Evolutionary conservation across 2,329 filamentous ascomycete species (phyloP).

Genomic region (Xylaria hypoxylon): DNA sequence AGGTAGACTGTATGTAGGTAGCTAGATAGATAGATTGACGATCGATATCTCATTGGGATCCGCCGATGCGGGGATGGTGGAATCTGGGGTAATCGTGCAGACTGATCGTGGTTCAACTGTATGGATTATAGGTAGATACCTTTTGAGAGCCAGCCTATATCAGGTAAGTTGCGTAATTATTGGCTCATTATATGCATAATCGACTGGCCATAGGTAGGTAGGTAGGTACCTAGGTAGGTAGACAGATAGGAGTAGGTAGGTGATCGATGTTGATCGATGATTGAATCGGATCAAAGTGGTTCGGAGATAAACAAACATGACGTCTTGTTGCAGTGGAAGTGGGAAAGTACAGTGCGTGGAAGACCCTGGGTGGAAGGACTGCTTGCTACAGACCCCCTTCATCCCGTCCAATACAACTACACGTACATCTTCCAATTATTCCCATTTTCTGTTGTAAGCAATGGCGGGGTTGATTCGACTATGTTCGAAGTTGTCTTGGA

Average conservation of each 20-base stretch:
- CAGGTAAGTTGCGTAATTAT: background rate
- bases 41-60: background rate
- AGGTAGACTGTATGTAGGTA: background rate
- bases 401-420: no score
- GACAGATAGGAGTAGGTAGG: no score
- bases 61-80: constrained; percentile 30
- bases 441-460: no score
- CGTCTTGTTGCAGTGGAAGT: no score
- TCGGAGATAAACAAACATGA: background rate
- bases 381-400: no score
- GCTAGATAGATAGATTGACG: no score
- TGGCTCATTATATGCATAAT: background rate
- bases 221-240: no score
- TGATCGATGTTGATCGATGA: no score
- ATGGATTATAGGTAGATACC: background rate
- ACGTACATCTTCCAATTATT: no score
- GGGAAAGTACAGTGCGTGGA: no score
- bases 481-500: background rate
- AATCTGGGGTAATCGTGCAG: background rate
- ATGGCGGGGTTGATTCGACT: constrained; percentile 15
- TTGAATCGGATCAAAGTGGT: background rate
- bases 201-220: background rate
- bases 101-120: background rate
- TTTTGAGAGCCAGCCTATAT: no score
- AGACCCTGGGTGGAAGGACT: no score